A percentile compares a stretch with the other conserved stretches of the same genome.
Conservation (phyloP, 2,329 filamentous ascomycete species). For the Anisogramma anomala region DNA sequence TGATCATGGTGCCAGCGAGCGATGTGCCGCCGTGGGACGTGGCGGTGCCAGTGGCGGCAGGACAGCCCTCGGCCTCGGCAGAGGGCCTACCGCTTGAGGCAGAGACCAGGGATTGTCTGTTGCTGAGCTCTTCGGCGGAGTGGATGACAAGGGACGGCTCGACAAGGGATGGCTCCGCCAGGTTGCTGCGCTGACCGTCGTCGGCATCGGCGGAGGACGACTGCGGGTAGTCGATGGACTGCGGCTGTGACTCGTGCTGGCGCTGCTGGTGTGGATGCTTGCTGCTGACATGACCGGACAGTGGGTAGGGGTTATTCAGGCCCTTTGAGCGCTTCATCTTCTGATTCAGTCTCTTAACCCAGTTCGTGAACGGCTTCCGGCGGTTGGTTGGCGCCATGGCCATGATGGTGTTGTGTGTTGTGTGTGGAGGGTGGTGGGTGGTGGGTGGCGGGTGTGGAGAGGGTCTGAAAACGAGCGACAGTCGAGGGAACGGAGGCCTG, state of each 20-base stretch:
- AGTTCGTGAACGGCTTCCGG: constrained; percentile 77
- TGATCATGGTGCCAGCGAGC: constrained; percentile 62
- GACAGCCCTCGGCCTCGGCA: constrained; percentile 23
- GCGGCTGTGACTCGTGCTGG: constrained; percentile 3
- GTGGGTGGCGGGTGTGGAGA: neutral
- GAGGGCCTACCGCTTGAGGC: constrained; percentile 8
- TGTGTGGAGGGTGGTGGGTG: neutral
- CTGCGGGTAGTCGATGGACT: constrained; percentile 11
- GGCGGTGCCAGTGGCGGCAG: constrained; percentile 63
- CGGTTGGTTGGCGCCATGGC: constrained; percentile 35
- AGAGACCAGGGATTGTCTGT: constrained; percentile 10
- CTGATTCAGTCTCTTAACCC: constrained; percentile 78
- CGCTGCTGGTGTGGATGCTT: constrained; percentile 5
- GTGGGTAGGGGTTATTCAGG: constrained; percentile 85
- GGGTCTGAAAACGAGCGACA: neutral
- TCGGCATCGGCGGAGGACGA: constrained; percentile 15
- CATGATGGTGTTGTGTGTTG: too few species aligned
- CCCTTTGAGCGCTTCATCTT: constrained; percentile 49
- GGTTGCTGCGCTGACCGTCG: constrained; percentile 17
- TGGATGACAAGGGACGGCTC: constrained; percentile 6
- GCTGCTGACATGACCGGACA: constrained; percentile 51
- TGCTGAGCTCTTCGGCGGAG: constrained; percentile 13
- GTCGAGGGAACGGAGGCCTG: neutral
- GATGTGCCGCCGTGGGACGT: constrained; percentile 61
- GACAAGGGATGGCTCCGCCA: neutral